Base-by-base conservation (phyloP, 495 filamentous ascomycete species). In the Lophiostoma macrostomum region DNA sequence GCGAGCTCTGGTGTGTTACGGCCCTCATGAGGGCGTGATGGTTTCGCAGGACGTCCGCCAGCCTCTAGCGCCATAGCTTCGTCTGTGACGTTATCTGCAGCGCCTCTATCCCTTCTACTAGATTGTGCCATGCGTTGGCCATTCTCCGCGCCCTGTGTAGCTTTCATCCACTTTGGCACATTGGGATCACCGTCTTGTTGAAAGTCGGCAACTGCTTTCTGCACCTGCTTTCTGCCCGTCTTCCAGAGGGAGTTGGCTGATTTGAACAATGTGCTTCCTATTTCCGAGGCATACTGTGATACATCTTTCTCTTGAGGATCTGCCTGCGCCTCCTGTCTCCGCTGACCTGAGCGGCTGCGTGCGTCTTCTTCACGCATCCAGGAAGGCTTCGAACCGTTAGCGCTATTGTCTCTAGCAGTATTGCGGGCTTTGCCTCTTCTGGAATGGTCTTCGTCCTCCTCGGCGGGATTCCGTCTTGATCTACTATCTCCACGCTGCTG, bases 161-260 rank as follows among this genome's bases (percentile, higher is more conserved):
- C 86, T 60, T 82, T 80, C 91, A 98, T 95, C 93, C 93, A 98
- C 60, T 88, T 91, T 1, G 93, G 93, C 64, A 95, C 88, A 63
- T 67, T 88, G 1, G 87, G 74, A 65, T 96, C 93, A 23, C 81
- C 76, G n/a, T 87, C 84, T 1, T 76, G 67, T 59, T 96, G 91
- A 56, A 96, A 85, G 16, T 98, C 93, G 13, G 88, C 81, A 12
- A 98, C 88, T 12, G 89, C 93, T 66, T 90, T 90, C 63, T 95
- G 91, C n/a, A 97, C 82, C 65, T 87, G 91, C 69, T 95, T 97
- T 59, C 87, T 89, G 2, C 90, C 84, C 5, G 84, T 85, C 67
- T 95, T 98, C 93, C 93, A 98, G 2, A 97, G 67, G 2, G 85
- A 87, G 58, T 90, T 91, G 0, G 94, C 93, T n/a, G 89, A 88